Percentiles rank a stretch among this genome's conserved stretches.
Evolutionary conservation across 306 rosid genomes (phyloP).

Genomic region (Inga laurina): DNA sequence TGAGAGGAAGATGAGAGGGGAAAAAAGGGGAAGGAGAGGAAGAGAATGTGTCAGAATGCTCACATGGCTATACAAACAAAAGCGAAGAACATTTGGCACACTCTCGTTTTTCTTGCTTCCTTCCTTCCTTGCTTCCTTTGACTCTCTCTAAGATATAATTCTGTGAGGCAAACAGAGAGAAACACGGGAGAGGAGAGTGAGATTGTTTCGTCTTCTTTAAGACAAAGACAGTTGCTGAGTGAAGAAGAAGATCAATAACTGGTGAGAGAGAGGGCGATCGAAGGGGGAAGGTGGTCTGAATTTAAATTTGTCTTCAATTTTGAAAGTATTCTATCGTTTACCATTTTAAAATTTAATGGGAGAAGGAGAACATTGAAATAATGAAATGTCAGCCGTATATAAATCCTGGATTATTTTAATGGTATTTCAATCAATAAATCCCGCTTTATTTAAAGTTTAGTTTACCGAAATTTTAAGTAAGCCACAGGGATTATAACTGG

Average conservation of each 20-base stretch:
- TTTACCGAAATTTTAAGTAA: background rate
- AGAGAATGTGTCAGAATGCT: slow-evolving; percentile 76
- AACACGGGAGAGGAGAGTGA: slow-evolving; percentile 32
- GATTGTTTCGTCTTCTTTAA: slow-evolving; percentile 83
- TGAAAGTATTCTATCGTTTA: background rate
- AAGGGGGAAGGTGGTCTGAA: slow-evolving; percentile 28
- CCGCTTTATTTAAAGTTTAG: background rate
- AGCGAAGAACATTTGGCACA: slow-evolving; percentile 48
- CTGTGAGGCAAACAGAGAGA: slow-evolving; percentile 8
- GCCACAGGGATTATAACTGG: background rate
- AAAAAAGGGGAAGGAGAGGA: slow-evolving; percentile 26
- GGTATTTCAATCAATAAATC: background rate
- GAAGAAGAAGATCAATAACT: slow-evolving; percentile 32
- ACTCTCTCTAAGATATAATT: slow-evolving; percentile 36
- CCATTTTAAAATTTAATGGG: background rate
- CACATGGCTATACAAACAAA: slow-evolving; percentile 75
- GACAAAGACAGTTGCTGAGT: slow-evolving; percentile 66
- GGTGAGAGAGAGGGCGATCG: slow-evolving; percentile 32
- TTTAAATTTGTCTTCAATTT: slow-evolving; percentile 33
- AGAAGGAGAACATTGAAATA: background rate
- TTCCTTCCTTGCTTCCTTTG: slow-evolving; percentile 20
- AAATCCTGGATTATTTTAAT: background rate
- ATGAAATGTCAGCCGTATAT: background rate
- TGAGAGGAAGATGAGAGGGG: slow-evolving; percentile 16
- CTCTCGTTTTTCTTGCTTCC: slow-evolving; percentile 27